Evolutionary conservation across 441 rosid genomes (phyloP).

Genomic region (Macaranga tanarius): DNA sequence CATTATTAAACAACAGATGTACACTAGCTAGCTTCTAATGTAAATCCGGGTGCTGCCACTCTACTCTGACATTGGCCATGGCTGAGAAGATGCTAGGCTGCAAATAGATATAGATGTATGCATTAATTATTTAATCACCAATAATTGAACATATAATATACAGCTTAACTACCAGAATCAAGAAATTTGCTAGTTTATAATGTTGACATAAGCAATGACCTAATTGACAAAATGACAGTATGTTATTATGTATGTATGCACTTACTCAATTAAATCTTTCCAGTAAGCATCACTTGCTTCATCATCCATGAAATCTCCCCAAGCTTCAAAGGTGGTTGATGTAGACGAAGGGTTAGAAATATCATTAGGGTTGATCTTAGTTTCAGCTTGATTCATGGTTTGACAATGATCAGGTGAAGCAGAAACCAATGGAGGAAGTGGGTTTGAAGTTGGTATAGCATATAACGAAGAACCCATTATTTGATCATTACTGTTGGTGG

Average conservation of each 20-base stretch:
- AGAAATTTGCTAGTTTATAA: no score
- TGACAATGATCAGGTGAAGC: constrained; percentile 32
- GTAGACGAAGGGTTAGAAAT: constrained; percentile 37
- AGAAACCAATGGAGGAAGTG: constrained; percentile 49
- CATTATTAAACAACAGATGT: neutral
- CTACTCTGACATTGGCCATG: constrained; percentile 35
- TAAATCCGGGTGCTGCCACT: neutral
- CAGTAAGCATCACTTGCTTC: constrained; percentile 52
- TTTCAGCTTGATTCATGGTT: constrained; percentile 26
- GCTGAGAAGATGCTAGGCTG: constrained; percentile 42
- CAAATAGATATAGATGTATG: neutral
- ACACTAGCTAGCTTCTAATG: neutral
- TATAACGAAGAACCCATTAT: constrained; percentile 19
- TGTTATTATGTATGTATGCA: neutral
- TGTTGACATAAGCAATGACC: constrained; percentile 7
- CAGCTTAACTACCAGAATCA: neutral
- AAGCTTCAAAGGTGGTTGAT: constrained; percentile 44
- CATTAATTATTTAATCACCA: neutral
- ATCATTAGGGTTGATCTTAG: constrained; percentile 29
- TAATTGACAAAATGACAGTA: neutral
- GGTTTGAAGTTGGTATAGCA: constrained; percentile 20
- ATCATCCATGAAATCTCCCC: constrained; percentile 58
- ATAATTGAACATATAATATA: neutral
- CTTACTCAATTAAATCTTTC: constrained; percentile 59
- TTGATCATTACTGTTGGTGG: neutral